Percentiles rank a stretch among this genome's conserved stretches.
Evolutionary conservation across 2,329 filamentous ascomycete species (phyloP).

Genomic region (Claviceps arundinis): DNA sequence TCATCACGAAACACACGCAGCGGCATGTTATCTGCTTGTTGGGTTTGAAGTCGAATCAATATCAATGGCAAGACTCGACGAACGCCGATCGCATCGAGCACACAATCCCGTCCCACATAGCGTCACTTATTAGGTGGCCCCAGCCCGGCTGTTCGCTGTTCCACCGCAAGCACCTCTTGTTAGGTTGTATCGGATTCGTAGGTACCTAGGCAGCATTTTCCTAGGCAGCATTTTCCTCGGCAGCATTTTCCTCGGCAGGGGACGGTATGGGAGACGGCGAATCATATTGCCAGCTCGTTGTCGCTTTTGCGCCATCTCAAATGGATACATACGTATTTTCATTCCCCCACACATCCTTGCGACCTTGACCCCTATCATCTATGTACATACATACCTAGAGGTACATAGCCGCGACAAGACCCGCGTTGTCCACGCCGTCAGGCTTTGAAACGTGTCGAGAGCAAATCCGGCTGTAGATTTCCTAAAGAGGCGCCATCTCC

Average conservation of each 20-base stretch:
- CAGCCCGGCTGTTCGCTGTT: background rate
- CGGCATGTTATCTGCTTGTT: background rate
- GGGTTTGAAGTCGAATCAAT: background rate
- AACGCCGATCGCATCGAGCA: background rate
- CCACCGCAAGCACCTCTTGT: background rate
- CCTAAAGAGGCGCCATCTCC: conserved; percentile 11
- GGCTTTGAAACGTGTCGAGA: background rate
- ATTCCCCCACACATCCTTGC: background rate
- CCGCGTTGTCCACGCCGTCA: background rate
- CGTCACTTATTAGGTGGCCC: background rate
- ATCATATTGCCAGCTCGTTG: background rate
- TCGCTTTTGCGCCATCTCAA: background rate
- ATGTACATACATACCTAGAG: too few species aligned
- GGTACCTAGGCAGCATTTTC: background rate
- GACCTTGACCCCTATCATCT: background rate
- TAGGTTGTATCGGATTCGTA: too few species aligned
- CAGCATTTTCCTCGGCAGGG: background rate
- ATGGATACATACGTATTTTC: background rate
- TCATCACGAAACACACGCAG: too few species aligned
- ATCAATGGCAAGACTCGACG: background rate
- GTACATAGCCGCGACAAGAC: too few species aligned
- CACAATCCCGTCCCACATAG: background rate
- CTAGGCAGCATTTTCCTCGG: background rate
- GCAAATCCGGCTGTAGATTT: conserved; percentile 6
- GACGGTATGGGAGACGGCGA: background rate